Conservation (phyloP, 225 moss, liverwort and hornwort species). For the Thuidium tamariscinum region DNA sequence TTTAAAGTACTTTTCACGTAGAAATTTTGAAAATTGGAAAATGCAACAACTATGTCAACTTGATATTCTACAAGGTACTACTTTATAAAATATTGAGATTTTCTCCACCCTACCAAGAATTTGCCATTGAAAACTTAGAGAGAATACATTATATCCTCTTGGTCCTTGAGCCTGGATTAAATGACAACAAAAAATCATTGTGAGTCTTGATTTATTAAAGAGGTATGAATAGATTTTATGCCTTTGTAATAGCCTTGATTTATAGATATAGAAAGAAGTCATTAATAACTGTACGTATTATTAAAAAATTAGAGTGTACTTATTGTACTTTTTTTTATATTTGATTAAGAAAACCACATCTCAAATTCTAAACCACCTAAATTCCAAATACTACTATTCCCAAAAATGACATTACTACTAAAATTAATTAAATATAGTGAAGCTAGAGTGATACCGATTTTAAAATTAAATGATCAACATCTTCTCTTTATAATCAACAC, state of each 20-base stretch:
- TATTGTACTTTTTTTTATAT: background rate
- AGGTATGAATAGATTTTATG: too few relatives aligned
- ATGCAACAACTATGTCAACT: too few relatives aligned
- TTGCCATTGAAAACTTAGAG: too few relatives aligned
- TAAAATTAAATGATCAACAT: background rate
- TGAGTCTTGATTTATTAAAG: background rate
- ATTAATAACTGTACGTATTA: background rate
- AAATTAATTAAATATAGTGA: background rate
- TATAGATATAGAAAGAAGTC: too few relatives aligned
- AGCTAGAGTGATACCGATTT: background rate
- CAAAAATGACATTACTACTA: background rate
- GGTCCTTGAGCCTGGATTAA: too few relatives aligned
- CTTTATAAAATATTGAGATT: too few relatives aligned
- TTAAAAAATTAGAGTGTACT: background rate
- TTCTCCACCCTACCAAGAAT: too few relatives aligned
- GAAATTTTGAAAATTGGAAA: too few relatives aligned
- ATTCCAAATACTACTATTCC: accelerated
- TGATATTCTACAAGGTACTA: too few relatives aligned
- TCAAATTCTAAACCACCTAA: background rate
- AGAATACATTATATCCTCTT: too few relatives aligned
- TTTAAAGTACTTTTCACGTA: too few relatives aligned
- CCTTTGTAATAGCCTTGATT: too few relatives aligned
- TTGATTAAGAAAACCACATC: background rate
- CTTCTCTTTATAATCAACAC: background rate
- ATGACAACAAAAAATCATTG: background rate